Base-by-base conservation (phyloP, 306 rosid genomes). In the Rosa multiflora region DNA sequence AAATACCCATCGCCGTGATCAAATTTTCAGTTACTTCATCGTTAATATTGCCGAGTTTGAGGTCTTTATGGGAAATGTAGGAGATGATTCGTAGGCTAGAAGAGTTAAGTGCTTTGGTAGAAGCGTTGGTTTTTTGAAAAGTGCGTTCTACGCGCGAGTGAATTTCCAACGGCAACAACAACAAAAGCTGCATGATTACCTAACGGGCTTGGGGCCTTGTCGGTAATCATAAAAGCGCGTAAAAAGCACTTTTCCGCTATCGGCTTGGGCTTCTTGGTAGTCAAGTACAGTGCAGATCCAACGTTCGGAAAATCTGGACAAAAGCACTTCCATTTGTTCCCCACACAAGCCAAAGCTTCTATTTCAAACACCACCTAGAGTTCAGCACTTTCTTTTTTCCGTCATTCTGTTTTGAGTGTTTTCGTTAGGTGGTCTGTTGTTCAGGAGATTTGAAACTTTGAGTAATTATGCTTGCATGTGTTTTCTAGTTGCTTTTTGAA, bases 271-370 rank as follows among this genome's bases (percentile, higher is more conserved):
- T 35, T 35, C 12, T 6, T 6, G 68, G 6, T 62, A 17, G 37
- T 66, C 70, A 37, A 64, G 70, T 35, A 64, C 70, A 66, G 23
- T 6, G 5, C 5, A 35, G 71, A 67, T 67, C 71, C 47, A 67
- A 67, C 71, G 71, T 67, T 67, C 71, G 71, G 71, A 67, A 67
- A 67, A 67, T 17, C 71, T 67, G 48, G 71, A 37, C 47, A 39
- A 39, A 37, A 67, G 48, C 71, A 39, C 71, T 17, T 7, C 47
- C 12, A 26, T 4, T 39, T 67, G 71, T 67, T 67, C 48, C 48
- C 71, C 71, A 37, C 71, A 18, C 26, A 67, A 39, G 71, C 47
- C 23, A 39, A 39, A 8, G 71, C 48, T 67, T 18, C 71, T 32
- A 32, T 35, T 63, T 63, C 69, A 32, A 63, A 63, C 69, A 2